A percentile compares a stretch with the other conserved stretches of the same genome.
Evolutionary conservation across 1,284 basidiomycete species (phyloP).

Genomic region (Mycena citricolor): DNA sequence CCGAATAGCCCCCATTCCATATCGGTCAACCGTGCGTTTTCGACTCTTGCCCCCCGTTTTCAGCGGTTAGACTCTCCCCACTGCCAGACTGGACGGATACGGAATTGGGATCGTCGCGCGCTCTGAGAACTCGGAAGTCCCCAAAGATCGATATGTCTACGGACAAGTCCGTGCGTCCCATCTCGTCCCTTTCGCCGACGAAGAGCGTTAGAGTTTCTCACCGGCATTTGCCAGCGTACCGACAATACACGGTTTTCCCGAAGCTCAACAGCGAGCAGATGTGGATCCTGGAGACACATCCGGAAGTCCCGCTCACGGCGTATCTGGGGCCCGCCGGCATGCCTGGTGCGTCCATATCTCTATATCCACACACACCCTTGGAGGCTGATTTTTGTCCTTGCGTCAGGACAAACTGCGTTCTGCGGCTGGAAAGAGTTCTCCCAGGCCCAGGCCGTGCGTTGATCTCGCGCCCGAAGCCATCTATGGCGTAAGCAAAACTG

Average conservation of each 20-base stretch:
- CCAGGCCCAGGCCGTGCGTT: conserved; percentile 31
- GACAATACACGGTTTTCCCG: background rate
- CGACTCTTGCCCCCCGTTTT: background rate
- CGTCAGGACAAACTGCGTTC: conserved; percentile 41
- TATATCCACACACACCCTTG: conserved; percentile 37
- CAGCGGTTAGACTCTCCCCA: background rate
- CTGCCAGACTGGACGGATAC: conserved; percentile 23
- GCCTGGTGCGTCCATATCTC: conserved; percentile 40
- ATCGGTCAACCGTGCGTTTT: conserved; percentile 30
- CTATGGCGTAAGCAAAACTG: background rate
- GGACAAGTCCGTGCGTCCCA: conserved; percentile 24
- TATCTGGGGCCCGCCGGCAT: conserved; percentile 49
- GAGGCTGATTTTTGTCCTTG: conserved; percentile 39
- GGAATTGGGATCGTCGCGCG: conserved; percentile 36
- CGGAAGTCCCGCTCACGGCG: conserved; percentile 43
- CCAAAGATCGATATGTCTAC: conserved; percentile 35
- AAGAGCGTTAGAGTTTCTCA: background rate
- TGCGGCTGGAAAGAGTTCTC: conserved; percentile 34
- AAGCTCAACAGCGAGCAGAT: conserved; percentile 23
- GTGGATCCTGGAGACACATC: conserved; percentile 33
- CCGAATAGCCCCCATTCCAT: conserved; percentile 23
- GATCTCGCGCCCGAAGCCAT: background rate
- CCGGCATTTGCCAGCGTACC: background rate
- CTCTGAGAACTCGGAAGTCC: conserved; percentile 31
- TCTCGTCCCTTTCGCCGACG: background rate